Conservation (phyloP, 179 eudicot genomes). For the Monotropa hypopitys region DNA sequence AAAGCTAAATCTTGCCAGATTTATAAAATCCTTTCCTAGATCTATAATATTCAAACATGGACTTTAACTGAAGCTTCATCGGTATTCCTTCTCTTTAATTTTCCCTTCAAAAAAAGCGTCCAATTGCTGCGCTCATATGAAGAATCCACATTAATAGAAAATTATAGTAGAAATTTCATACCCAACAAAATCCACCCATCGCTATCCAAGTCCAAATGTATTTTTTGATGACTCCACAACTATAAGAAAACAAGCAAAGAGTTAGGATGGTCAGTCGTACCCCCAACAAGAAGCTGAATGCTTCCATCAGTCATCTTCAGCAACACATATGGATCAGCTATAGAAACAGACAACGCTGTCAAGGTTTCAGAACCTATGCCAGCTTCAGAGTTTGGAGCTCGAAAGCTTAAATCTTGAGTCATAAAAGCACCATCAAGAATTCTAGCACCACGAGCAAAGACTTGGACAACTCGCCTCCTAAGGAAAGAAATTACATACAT, state of each 20-base stretch:
- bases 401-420: conserved; percentile 79
- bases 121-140: not conserved
- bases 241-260: not conserved
- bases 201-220: not conserved
- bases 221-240: not conserved
- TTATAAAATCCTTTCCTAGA: not conserved
- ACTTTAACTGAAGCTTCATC: not conserved
- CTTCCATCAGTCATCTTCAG: conserved; percentile 82
- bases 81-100: not conserved
- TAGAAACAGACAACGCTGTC: conserved; percentile 65
- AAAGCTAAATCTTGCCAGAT: not conserved
- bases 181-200: not conserved
- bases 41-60: not conserved
- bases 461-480: conserved; percentile 94
- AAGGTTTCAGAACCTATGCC: conserved; percentile 48
- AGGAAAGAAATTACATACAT: not conserved
- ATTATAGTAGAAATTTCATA: not conserved
- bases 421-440: conserved; percentile 87
- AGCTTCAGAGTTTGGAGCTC: conserved; percentile 45
- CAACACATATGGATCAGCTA: conserved; percentile 87
- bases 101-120: not conserved
- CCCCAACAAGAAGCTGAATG: conserved; percentile 96
- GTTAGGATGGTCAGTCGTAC: conserved; percentile 21
- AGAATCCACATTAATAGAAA: not conserved
- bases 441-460: conserved; percentile 89